Conservation (phyloP, 768 basidiomycete species). For the Mycena leptocephala region DNA sequence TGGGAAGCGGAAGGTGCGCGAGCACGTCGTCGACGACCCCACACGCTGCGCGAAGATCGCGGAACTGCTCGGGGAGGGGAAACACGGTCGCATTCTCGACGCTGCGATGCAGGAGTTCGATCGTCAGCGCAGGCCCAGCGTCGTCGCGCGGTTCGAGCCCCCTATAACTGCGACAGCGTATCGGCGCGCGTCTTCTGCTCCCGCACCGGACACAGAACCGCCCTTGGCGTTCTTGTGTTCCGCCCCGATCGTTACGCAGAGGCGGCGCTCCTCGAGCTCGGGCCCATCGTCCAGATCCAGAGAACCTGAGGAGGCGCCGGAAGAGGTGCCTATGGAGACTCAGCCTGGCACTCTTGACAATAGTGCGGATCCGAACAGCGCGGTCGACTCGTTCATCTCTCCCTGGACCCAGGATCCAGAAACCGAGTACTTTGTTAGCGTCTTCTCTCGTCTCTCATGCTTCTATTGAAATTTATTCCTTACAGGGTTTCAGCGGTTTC, state of each 20-base stretch:
- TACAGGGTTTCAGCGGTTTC: background rate
- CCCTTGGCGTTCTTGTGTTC: background rate
- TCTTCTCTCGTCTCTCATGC: no score
- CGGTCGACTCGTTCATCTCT: no score
- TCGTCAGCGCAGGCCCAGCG: constrained; percentile 56
- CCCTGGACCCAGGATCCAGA: no score
- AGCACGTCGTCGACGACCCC: constrained; percentile 55
- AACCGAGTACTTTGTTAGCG: no score
- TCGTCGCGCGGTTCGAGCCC: constrained; percentile 65
- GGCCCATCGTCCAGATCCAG: background rate
- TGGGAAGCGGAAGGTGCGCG: constrained; percentile 70
- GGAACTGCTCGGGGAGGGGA: constrained; percentile 74
- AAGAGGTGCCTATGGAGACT: no score
- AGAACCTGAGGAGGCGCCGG: background rate
- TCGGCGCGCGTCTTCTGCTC: constrained; percentile 64
- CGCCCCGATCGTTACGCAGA: background rate
- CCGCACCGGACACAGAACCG: constrained; percentile 42
- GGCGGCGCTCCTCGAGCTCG: constrained; percentile 8
- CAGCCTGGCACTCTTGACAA: no score
- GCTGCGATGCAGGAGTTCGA: constrained; percentile 73
- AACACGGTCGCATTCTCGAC: constrained; percentile 72
- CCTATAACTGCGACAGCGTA: constrained; percentile 65
- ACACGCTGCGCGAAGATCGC: constrained; percentile 80
- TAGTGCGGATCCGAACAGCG: no score
- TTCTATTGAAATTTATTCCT: background rate